Conservation (phyloP, 345 rosid species). For the Citrus sp. region DNA sequence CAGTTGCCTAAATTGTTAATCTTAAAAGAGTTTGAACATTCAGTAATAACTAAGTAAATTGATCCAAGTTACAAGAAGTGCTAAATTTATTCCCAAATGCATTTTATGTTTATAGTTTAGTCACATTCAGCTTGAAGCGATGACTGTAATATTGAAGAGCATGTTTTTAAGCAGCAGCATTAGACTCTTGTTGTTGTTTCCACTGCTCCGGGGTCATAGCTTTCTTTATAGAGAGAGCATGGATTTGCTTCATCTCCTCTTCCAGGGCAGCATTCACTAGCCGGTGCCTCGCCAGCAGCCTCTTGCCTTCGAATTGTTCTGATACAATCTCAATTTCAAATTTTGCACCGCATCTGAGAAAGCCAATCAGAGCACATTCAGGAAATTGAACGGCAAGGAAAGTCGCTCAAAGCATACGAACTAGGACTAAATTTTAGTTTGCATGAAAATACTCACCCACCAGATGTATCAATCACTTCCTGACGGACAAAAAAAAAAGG, state of each 20-base stretch:
- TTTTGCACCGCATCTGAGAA: conserved; percentile 79
- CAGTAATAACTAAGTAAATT: neutral
- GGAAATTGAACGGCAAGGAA: neutral
- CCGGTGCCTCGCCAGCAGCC: conserved; percentile 83
- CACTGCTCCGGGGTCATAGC: conserved; percentile 69
- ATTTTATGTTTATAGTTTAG: neutral
- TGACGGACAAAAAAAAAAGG: conserved; percentile 25
- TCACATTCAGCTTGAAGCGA: neutral
- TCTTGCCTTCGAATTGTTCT: conserved; percentile 78
- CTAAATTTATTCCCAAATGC: neutral
- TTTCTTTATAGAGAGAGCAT: conserved; percentile 85
- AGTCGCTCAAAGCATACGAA: neutral
- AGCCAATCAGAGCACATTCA: neutral
- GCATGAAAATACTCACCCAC: conserved; percentile 61
- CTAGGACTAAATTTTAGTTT: neutral
- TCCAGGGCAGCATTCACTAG: conserved; percentile 70
- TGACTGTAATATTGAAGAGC: neutral
- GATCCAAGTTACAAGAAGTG: neutral
- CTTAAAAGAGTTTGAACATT: neutral
- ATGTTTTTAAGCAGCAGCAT: conserved; percentile 28
- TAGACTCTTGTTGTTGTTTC: conserved; percentile 57
- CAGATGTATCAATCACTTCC: conserved; percentile 88
- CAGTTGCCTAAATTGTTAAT: neutral
- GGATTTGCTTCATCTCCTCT: conserved; percentile 87
- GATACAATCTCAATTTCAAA: conserved; percentile 70